Conservation (phyloP, 2,329 filamentous ascomycete genomes). For the Colletotrichum destructivum region DNA sequence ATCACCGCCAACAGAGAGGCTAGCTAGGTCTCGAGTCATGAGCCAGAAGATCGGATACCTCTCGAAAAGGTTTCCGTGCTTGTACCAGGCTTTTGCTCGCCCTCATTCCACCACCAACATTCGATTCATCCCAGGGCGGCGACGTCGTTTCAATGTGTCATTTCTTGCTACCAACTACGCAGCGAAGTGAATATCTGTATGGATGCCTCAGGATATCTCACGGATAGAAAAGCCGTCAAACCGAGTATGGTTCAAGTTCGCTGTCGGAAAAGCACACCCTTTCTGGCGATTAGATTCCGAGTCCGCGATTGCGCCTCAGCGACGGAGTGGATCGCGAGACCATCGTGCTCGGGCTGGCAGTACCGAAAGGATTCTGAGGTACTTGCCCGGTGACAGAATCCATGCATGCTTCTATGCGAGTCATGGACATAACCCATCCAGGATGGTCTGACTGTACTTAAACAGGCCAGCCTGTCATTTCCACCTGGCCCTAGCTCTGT, state of each 20-base stretch:
- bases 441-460: too few species aligned
- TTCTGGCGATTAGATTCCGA: not conserved
- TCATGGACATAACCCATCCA: too few species aligned
- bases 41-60: not conserved
- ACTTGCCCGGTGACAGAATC: too few species aligned
- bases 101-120: not conserved
- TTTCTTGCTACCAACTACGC: not conserved
- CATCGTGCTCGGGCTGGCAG: not conserved
- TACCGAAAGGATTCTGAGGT: not conserved
- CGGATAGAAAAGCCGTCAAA: not conserved
- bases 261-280: not conserved
- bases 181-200: not conserved
- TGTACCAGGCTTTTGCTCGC: not conserved
- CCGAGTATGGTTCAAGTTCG: not conserved
- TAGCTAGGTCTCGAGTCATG: not conserved
- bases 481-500: too few species aligned
- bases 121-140: not conserved
- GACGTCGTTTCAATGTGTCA: not conserved
- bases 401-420: too few species aligned
- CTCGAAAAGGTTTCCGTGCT: not conserved
- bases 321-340: not conserved
- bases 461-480: too few species aligned
- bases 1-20: slow-evolving; percentile 1
- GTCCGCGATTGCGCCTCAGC: not conserved
- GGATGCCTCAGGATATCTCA: not conserved